Evolutionary conservation across 2,329 filamentous ascomycete species (phyloP).

Genomic region (Chaetomiaceae sp.): DNA sequence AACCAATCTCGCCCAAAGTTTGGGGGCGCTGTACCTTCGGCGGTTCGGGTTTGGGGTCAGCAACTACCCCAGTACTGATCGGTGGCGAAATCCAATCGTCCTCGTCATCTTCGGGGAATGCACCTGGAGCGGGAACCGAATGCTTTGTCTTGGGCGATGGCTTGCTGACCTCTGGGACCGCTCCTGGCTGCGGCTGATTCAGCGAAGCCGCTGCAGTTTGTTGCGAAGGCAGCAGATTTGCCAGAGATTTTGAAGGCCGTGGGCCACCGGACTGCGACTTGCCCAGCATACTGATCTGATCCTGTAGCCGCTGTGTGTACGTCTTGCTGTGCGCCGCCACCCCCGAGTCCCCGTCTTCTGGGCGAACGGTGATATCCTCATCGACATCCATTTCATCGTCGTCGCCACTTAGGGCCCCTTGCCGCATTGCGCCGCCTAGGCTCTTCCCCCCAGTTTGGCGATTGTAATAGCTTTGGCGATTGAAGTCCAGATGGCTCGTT

Average conservation of each 20-base stretch:
- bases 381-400: slow-evolving; percentile 49
- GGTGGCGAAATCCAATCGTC: slow-evolving; percentile 60
- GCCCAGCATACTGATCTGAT: slow-evolving; percentile 75
- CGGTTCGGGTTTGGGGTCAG: slow-evolving; percentile 40
- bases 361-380: slow-evolving; percentile 32
- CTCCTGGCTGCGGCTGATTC: slow-evolving; percentile 15
- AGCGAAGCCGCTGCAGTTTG: slow-evolving; percentile 27
- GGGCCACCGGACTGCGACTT: slow-evolving; percentile 47
- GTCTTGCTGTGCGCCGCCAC: slow-evolving; percentile 69
- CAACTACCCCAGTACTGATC: slow-evolving; percentile 30
- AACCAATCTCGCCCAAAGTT: slow-evolving; percentile 51
- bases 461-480: slow-evolving; percentile 67
- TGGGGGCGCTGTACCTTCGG: slow-evolving; percentile 54
- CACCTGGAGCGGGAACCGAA: slow-evolving; percentile 44
- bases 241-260: slow-evolving; percentile 43
- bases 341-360: slow-evolving; percentile 43
- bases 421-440: slow-evolving; percentile 42
- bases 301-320: slow-evolving; percentile 87
- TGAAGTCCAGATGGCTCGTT: slow-evolving; percentile 70
- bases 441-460: slow-evolving; percentile 69
- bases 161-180: slow-evolving; percentile 23
- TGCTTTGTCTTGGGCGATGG: slow-evolving; percentile 28
- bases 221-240: slow-evolving; percentile 33
- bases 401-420: slow-evolving; percentile 30
- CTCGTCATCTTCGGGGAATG: slow-evolving; percentile 55